phyloP scores from a whole-genome alignment of 768 basidiomycete genomes.

The Boletus patriciae region DNA sequence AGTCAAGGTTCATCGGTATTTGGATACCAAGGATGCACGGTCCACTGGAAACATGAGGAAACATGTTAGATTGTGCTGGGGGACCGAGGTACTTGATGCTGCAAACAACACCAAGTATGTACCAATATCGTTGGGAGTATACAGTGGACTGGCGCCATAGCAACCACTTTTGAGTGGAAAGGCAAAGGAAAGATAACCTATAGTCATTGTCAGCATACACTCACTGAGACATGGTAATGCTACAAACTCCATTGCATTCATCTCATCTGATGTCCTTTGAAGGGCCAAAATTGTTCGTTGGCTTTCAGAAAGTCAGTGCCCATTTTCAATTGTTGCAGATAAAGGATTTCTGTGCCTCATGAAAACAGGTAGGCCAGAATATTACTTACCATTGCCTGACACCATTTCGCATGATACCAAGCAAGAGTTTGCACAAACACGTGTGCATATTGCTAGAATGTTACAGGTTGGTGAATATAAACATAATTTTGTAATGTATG shows the following conservation, averaged over 20 bases:
- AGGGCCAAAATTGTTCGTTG: neutral
- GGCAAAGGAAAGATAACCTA: too few relatives aligned
- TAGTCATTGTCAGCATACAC: too few relatives aligned
- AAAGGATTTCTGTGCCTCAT: neutral
- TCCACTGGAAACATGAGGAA: conserved; percentile 29
- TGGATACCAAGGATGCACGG: conserved; percentile 26
- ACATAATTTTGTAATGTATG: too few relatives aligned
- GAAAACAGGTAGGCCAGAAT: neutral
- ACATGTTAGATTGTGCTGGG: too few relatives aligned
- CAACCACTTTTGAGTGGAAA: too few relatives aligned
- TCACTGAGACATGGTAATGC: too few relatives aligned
- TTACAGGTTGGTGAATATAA: too few relatives aligned
- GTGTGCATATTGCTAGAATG: neutral
- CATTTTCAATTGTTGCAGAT: neutral
- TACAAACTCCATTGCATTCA: too few relatives aligned
- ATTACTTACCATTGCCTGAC: neutral
- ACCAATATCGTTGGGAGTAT: too few relatives aligned
- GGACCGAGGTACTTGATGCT: too few relatives aligned
- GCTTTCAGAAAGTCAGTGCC: neutral
- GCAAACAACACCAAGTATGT: too few relatives aligned
- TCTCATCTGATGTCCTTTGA: neutral
- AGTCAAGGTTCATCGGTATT: conserved; percentile 15
- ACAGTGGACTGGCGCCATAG: too few relatives aligned
- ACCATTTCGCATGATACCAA: neutral
- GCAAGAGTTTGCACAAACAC: neutral